Percentiles rank a stretch among this genome's conserved stretches.
Evolutionary conservation across 163 green algal species (phyloP).

Genomic region (Coccomyxa subellipsoidea): DNA sequence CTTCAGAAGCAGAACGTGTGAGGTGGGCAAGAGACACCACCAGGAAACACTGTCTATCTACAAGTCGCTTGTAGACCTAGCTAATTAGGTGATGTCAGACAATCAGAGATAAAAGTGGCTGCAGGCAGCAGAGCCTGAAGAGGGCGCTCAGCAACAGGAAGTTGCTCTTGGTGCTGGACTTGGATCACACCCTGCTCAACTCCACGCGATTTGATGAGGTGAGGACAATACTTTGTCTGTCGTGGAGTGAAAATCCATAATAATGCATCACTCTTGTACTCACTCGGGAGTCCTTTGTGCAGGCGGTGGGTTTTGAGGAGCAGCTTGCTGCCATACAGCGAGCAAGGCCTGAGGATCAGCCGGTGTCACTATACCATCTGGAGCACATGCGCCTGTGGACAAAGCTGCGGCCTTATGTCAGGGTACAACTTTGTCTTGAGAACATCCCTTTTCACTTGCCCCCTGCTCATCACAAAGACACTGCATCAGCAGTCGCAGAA

Average conservation of each 20-base stretch:
- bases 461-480: no score
- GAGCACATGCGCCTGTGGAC: conserved; percentile 81
- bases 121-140: conserved; percentile 21
- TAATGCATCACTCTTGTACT: no score
- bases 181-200: conserved; percentile 97
- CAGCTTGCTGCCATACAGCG: background rate
- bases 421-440: background rate
- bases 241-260: no score
- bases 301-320: background rate
- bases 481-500: no score
- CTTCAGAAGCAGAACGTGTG: conserved; percentile 64
- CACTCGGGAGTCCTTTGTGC: background rate
- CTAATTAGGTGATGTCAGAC: no score
- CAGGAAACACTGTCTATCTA: background rate
- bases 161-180: conserved; percentile 89
- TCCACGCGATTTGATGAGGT: conserved; percentile 58
- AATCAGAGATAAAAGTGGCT: background rate
- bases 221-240: no score
- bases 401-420: conserved; percentile 81
- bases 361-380: conserved; percentile 21
- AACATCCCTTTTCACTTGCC: no score
- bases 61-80: background rate
- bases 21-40: conserved; percentile 3
- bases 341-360: background rate
- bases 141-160: conserved; percentile 40